phyloP scores from a whole-genome alignment of 116 monocot species.

The Papilionanthe hybrid region DNA sequence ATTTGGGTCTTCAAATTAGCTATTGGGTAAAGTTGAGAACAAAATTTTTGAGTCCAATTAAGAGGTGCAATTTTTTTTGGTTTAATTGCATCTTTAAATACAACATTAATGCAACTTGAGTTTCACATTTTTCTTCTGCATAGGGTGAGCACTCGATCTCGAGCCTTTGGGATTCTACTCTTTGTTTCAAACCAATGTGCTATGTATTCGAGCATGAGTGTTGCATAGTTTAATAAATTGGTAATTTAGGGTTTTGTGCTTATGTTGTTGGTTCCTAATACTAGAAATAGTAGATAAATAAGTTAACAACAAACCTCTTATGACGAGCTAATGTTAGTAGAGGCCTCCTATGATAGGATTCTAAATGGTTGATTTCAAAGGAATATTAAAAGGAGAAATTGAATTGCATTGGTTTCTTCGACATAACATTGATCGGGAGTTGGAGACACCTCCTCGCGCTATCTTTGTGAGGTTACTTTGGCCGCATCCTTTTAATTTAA shows the following conservation, averaged over 20 bases:
- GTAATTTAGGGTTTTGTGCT: neutral
- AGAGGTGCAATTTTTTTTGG: neutral
- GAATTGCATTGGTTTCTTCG: neutral
- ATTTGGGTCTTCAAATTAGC: neutral
- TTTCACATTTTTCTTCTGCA: no score
- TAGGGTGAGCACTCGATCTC: no score
- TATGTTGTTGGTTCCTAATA: neutral
- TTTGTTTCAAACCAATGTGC: no score
- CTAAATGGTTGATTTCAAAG: neutral
- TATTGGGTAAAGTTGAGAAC: neutral
- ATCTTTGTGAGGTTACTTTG: neutral
- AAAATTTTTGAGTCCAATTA: neutral
- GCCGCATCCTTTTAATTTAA: no score
- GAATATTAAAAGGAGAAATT: neutral
- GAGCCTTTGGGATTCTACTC: no score
- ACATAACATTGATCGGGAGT: neutral
- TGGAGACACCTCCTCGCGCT: neutral
- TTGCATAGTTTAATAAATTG: neutral
- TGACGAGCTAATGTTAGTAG: neutral
- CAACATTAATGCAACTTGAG: neutral
- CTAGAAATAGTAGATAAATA: neutral
- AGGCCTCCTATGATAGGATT: neutral
- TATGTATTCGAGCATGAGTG: no score
- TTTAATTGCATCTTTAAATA: neutral
- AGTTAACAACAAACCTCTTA: neutral